Base-by-base conservation (phyloP, 768 basidiomycete genomes). In the Lentinula lateritia region DNA sequence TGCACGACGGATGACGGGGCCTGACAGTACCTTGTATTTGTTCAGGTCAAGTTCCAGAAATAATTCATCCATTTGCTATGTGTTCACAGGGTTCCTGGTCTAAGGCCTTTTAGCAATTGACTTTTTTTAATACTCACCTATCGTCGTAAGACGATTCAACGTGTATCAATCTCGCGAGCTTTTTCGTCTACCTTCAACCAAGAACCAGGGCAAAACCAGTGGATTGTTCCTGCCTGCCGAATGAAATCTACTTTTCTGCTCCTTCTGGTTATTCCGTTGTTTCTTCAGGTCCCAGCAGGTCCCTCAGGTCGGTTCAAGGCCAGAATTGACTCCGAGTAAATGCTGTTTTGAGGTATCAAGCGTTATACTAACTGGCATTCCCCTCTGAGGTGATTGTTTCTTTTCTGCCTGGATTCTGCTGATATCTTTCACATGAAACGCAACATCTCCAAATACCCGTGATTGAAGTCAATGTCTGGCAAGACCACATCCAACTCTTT, bases 11-110 rank as follows among this genome's bases (percentile, higher is more conserved):
- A 45, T 41, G 55, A 56, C 55, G 41, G 55, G 38, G 45, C 55
- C 41, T 42, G 55, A 56, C 55, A 56, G 55, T 56, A 43, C 55
- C 55, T 56, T 43, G 55, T n/a, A 23, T 56, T 38, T 55, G 36
- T 36, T 39, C 18, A 20, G 13, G 39, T 36, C 10, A 16, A 52
- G 34, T 35, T 34, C 36, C 52, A 34, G 52, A 8, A 48, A 52
- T 38, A 52, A 52, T 16, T 35, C 13, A n/a, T 52, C 13, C 9
- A 6, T 52, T 23, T 50, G 16, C 34, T 13, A n/a, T 6, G 16
- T 52, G 28, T 55, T 55, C 20, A 38, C 34, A 55, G n/a, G 32
- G 35, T 55, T 55, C 53, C 53, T 55, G 53, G 18, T 6, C 20
- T 38, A 39, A 39, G 35, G 18, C 18, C 23, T 56, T 32, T 53